These are phyloP conservation scores for Spirogloea muscicola DNA, from an alignment of 139 green algal genomes.

Conservation along the genomic window DNA sequence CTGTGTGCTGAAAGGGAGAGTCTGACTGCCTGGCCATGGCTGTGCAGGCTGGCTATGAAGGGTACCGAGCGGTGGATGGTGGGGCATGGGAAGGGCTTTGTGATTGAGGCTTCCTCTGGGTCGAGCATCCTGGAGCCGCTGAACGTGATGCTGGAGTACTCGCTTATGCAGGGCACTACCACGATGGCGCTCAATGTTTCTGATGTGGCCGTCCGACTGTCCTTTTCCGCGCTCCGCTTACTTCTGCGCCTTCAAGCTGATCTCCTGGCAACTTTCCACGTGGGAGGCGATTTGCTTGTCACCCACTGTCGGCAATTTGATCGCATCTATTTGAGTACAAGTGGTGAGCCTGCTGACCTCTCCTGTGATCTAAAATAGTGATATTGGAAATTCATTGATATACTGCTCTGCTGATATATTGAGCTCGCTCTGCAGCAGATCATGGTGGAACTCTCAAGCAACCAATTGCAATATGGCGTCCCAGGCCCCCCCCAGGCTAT, in stretches of 20 bases:
- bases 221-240: slow-evolving; percentile 66
- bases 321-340: slow-evolving; percentile 54
- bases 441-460: too few relatives aligned
- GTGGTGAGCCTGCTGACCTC: neutral
- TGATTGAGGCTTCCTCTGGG: slow-evolving; percentile 16
- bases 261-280: slow-evolving; percentile 52
- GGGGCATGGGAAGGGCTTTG: slow-evolving; percentile 10
- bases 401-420: neutral
- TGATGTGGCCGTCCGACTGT: slow-evolving; percentile 60
- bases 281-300: slow-evolving; percentile 50
- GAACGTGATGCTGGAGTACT: slow-evolving; percentile 10
- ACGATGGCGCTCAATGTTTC: slow-evolving; percentile 57
- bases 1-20: too few relatives aligned
- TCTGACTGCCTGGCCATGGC: too few relatives aligned
- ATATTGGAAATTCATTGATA: neutral
- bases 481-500: slow-evolving; percentile 71
- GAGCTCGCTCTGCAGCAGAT: neutral
- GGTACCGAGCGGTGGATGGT: slow-evolving; percentile 19
- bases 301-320: slow-evolving; percentile 59
- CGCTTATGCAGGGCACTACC: slow-evolving; percentile 1
- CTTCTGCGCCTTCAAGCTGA: slow-evolving; percentile 53
- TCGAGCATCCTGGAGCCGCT: slow-evolving; percentile 31
- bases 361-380: neutral
- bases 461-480: slow-evolving; percentile 81
- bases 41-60: slow-evolving; percentile 6